These are phyloP conservation scores for Benincasa hispida DNA, from an alignment of 306 rosid species.

Conservation along the genomic window DNA sequence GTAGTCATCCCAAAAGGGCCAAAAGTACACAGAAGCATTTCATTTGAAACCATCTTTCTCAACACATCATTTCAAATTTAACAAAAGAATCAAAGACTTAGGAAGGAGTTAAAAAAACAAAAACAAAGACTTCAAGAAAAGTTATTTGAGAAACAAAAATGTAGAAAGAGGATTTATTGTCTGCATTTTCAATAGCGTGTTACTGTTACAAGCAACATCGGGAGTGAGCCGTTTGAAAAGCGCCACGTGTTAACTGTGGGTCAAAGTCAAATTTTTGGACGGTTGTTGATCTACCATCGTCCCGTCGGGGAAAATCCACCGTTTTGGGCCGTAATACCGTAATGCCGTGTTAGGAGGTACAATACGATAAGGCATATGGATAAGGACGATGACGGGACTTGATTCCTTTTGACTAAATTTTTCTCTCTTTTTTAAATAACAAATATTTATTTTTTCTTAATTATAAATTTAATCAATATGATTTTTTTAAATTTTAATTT, in stretches of 20 bases:
- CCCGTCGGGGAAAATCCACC: background rate
- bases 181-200: background rate
- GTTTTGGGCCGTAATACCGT: background rate
- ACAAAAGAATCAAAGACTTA: background rate
- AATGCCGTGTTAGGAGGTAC: background rate
- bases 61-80: background rate
- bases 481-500: no score
- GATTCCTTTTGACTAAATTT: no score
- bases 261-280: background rate
- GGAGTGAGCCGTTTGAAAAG: background rate
- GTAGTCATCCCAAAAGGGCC: no score
- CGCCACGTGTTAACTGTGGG: background rate
- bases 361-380: no score
- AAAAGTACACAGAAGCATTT: background rate
- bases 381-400: no score
- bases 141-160: background rate
- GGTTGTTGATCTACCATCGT: background rate
- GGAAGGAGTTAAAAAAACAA: background rate
- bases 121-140: background rate
- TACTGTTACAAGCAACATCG: background rate
- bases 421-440: no score
- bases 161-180: background rate
- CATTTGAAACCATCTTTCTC: background rate
- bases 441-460: no score
- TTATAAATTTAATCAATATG: no score